Percentiles rank a stretch among this genome's conserved stretches.
These are phyloP conservation scores for Monosporascus ibericus DNA, from an alignment of 2,329 filamentous ascomycete genomes.

Conservation along the genomic window DNA sequence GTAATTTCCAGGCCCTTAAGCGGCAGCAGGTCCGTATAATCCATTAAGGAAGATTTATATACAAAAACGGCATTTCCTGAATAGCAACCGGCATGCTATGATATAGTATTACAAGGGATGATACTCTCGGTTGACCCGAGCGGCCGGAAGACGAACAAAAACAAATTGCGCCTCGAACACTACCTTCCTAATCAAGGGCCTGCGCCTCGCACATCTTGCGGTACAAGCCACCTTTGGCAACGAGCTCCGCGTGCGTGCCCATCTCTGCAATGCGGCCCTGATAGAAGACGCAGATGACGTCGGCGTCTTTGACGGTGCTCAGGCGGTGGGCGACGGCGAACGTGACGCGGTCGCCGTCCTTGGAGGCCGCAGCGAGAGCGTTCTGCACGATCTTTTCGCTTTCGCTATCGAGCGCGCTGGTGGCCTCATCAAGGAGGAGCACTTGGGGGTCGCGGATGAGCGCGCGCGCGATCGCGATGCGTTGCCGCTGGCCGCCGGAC, in stretches of 20 bases:
- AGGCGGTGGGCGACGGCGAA: constrained; percentile 20
- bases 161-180: no score
- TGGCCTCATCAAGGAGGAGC: constrained; percentile 36
- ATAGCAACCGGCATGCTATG: no score
- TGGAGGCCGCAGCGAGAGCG: constrained; percentile 2
- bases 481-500: constrained; percentile 38
- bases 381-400: constrained; percentile 8
- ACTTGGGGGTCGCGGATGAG: constrained; percentile 35
- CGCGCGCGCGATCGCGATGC: constrained; percentile 38
- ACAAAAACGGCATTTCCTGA: no score
- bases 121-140: no score
- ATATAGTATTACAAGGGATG: no score
- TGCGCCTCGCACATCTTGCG: constrained; percentile 42
- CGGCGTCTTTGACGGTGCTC: constrained; percentile 30
- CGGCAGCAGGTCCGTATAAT: no score
- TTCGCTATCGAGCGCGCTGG: constrained; percentile 8
- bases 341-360: constrained; percentile 10
- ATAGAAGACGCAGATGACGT: constrained; percentile 53
- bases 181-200: no score
- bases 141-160: no score
- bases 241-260: constrained; percentile 47
- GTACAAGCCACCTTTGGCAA: constrained; percentile 47
- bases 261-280: constrained; percentile 43
- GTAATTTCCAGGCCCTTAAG: no score
- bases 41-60: no score